These are phyloP conservation scores for Withania somnifera DNA, from an alignment of 305 asterid genomes.

Conservation along the genomic window DNA sequence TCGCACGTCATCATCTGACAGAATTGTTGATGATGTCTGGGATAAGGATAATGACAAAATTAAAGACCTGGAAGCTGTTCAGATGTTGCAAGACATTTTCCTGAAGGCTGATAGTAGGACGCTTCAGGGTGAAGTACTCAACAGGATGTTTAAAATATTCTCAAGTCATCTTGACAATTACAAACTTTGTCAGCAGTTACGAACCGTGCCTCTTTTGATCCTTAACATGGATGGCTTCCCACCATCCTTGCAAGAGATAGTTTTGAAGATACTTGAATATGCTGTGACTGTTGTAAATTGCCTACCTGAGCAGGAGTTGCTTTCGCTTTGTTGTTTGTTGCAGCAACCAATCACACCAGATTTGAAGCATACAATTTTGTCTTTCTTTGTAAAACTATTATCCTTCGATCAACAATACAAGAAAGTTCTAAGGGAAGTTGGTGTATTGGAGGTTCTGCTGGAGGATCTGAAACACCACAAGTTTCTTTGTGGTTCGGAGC, in stretches of 20 bases:
- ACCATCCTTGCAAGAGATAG: conserved; percentile 73
- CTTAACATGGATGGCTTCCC: conserved; percentile 96
- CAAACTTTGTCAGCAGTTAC: conserved; percentile 83
- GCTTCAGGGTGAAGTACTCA: conserved; percentile 89
- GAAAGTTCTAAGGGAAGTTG: conserved; percentile 86
- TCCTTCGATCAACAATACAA: conserved; percentile 98
- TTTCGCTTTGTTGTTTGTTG: conserved; percentile 88
- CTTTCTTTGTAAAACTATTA: conserved; percentile 82
- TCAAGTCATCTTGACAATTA: conserved; percentile 95
- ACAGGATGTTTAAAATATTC: conserved; percentile 88
- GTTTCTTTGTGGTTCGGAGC: conserved; percentile 66
- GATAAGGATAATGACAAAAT: conserved; percentile 88
- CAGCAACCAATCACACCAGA: conserved; percentile 86
- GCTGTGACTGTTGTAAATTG: conserved; percentile 95
- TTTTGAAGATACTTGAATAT: conserved; percentile 94
- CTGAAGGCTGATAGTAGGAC: conserved; percentile 84
- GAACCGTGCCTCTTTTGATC: conserved; percentile 93
- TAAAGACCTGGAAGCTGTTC: conserved; percentile 95
- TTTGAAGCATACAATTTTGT: conserved; percentile 70
- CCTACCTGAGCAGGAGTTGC: conserved; percentile 96
- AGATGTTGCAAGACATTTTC: conserved; percentile 90
- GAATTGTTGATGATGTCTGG: conserved; percentile 57
- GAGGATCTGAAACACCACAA: conserved; percentile 96
- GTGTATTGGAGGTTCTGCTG: conserved; percentile 85
- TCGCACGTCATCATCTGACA: conserved; percentile 69